Base-by-base conservation (phyloP, 192 early-diverging fungal genomes). In the Umbelopsis isabellina region DNA sequence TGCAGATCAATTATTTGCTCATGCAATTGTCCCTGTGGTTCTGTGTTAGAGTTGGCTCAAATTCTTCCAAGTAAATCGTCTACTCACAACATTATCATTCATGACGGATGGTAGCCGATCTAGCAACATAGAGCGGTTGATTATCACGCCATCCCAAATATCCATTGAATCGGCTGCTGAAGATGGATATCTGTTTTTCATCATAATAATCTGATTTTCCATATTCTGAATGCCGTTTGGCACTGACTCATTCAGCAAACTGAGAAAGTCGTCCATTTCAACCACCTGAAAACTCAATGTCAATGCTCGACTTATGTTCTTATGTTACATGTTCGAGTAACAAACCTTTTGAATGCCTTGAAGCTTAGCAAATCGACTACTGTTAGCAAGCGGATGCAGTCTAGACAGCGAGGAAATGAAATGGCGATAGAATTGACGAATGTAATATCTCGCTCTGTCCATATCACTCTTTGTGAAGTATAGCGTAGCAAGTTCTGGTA, bases 121-220 rank as follows among this genome's bases (percentile, higher is more conserved):
- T 52, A 88, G 75, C 76, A 88, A 81, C 7, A 75, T 33, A 8
- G 81, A 74, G 46, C 90, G 70, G 4, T 72, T 70, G 10, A 82
- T 75, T 25, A 88, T 72, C 21, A 91, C 53, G 67, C 91, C 88
- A 61, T 87, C 79, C 91, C 91, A 92, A 11, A 80, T 76, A 18
- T 81, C 73, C 67, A 91, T 87, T 0, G 79, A 66, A 71, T 89
- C 88, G 10, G 75, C 65, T 12, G 74, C 71, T 6, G 49, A 50
- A 30, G 77, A 81, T 2, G 88, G 89, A 50, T 77, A 87, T 46
- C 85, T 79, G 47, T 37, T 55, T 69, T 21, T 70, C 58, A 21
- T 72, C 79, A 27, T 49, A 35, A 33, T 79, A 2, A 61, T 61
- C 15, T 61, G 55, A 3, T 18, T 22, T 18, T 30, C 13, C 0